Base-by-base conservation (phyloP, 1,139 yeast genomes). In the Nakaseomyces bracarensis region DNA sequence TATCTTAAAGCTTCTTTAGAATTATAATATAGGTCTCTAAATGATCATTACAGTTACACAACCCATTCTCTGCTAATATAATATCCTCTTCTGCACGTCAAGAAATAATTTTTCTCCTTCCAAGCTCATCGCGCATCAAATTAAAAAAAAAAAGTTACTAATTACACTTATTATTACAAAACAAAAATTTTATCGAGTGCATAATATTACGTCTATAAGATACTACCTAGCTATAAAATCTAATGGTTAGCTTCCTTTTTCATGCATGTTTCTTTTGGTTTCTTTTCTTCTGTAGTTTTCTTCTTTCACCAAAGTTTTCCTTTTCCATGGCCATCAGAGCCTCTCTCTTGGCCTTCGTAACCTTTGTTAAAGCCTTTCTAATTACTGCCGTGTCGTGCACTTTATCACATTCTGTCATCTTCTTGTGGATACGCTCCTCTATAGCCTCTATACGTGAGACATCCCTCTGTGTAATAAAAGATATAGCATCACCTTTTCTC, bases 281-380 rank as follows among this genome's bases (percentile, higher is more conserved):
- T 57, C 73, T 82, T 53, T 65, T 67, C 52, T 70, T 76, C 47
- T 79, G 77, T 28, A 68, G 72, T 53, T 70, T 73, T 48, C 71
- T 74, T 52, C 76, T 73, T 54, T 84, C 91, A 9, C 97, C 96
- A 60, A 87, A 87, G 27, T 77, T 74, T 48, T 84, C 96, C 52
- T 75, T 77, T 47, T 91, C 96, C 96, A 91, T 87, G 38, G 84
- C 96, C 84, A 91, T 77, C 47, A 81, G 63, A 3, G 96, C 82
- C 62, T 87, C 95, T 52, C 96, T 74, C 65, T 85, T 87, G 19
- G 97, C 97, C 33, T 74, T 77, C 40, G 89, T 78, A 1, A 84
- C 81, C 38, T 72, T 70, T 43, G 74, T 77, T 49, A 91, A 68
- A 1, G 89, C 77, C 40, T 76, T 74, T 48, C 80, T 75, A 35